phyloP scores from a whole-genome alignment of 176 grass and related monocot species.

The Cymbopogon citratus region DNA sequence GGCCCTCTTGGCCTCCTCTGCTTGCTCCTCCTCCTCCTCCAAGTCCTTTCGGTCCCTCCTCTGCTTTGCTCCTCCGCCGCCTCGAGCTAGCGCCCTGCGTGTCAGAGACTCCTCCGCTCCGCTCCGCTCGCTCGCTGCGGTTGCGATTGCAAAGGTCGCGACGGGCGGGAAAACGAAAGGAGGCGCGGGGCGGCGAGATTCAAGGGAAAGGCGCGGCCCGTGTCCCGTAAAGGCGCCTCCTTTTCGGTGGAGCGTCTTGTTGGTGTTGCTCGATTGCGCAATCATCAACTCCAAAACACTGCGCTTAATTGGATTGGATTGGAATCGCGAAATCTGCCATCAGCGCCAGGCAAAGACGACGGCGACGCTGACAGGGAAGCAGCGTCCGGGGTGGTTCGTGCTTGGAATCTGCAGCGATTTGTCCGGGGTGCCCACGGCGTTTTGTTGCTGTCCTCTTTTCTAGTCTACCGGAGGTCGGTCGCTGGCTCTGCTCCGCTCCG shows the following conservation, averaged over 20 bases:
- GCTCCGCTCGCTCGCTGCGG: neutral
- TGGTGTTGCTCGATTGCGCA: neutral
- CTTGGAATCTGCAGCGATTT: no score
- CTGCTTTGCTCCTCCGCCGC: neutral
- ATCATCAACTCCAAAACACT: neutral
- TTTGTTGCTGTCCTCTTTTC: no score
- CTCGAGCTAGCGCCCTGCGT: neutral
- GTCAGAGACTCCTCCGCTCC: neutral
- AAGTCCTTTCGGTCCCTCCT: no score
- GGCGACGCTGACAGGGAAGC: no score
- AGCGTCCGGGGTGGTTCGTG: no score
- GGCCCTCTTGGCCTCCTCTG: neutral
- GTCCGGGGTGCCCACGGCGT: no score
- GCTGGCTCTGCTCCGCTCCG: no score
- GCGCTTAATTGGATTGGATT: neutral
- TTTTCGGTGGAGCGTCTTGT: neutral
- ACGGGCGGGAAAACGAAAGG: slow-evolving; percentile 31
- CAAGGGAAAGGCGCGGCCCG: slow-evolving; percentile 18
- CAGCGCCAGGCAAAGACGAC: neutral
- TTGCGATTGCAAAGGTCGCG: neutral
- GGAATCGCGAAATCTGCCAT: neutral
- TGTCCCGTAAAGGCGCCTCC: neutral
- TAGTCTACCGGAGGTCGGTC: no score
- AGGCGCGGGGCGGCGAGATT: slow-evolving; percentile 2
- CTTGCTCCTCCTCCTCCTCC: neutral